These are phyloP conservation scores for Fusarium pseudonygamai DNA, from an alignment of 2,329 filamentous ascomycete species.

Conservation along the genomic window DNA sequence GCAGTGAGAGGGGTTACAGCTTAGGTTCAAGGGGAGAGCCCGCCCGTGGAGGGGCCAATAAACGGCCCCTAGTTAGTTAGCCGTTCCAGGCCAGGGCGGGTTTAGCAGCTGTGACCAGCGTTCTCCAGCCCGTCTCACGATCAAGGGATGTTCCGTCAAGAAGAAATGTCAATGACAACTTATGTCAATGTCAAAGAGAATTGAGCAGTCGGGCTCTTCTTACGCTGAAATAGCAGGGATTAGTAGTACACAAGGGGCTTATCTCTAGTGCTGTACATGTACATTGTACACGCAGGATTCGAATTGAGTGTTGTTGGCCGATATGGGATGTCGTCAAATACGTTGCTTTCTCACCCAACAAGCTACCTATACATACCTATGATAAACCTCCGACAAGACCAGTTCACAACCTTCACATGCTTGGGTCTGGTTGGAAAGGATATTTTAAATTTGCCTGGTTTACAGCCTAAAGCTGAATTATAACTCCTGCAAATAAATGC, in stretches of 20 bases:
- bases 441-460: neutral
- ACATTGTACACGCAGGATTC: neutral
- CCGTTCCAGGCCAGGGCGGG: slow-evolving; percentile 30
- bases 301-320: neutral
- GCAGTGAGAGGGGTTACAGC: slow-evolving; percentile 31
- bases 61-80: slow-evolving; percentile 35
- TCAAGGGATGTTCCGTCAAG: slow-evolving; percentile 4
- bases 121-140: slow-evolving; percentile 1
- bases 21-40: slow-evolving; percentile 17
- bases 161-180: neutral
- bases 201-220: slow-evolving; percentile 7
- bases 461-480: neutral
- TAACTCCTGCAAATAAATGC: neutral
- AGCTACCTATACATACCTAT: too few relatives aligned
- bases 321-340: neutral
- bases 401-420: neutral
- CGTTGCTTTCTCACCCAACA: neutral
- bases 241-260: slow-evolving; percentile 20
- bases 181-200: neutral
- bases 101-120: slow-evolving; percentile 12
- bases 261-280: neutral
- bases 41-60: slow-evolving; percentile 16
- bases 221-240: neutral
- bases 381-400: neutral
- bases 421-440: neutral